Conservation (phyloP, 2,329 filamentous ascomycete genomes). For the Cordyceps militaris region DNA sequence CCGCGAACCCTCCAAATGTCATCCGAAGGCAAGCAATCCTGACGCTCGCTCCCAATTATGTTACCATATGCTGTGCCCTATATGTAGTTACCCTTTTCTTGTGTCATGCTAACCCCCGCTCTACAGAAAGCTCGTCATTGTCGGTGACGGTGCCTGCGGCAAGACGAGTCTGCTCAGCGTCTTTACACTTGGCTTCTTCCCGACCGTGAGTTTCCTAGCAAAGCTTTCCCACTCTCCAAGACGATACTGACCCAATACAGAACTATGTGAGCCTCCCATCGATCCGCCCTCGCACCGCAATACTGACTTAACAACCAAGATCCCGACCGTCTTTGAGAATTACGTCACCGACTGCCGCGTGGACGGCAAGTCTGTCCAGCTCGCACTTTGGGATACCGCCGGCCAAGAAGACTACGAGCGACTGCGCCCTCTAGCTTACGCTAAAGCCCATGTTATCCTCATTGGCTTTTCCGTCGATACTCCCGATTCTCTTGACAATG, state of each 20-base stretch:
- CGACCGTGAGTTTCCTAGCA: conserved; percentile 62
- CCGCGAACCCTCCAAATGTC: conserved; percentile 12
- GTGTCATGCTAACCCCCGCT: neutral
- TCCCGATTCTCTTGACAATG: conserved; percentile 93
- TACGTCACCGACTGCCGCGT: conserved; percentile 98
- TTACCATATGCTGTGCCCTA: neutral
- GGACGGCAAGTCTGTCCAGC: conserved; percentile 95
- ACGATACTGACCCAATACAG: conserved; percentile 29
- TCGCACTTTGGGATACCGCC: conserved; percentile 98
- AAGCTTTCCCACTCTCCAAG: conserved; percentile 16
- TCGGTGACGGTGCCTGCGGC: conserved; percentile 93
- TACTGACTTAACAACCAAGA: conserved; percentile 42
- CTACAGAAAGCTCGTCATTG: conserved; percentile 86
- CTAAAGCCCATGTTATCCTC: conserved; percentile 93
- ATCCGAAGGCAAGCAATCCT: conserved; percentile 11
- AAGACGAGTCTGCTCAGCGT: conserved; percentile 97
- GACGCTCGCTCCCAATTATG: no score
- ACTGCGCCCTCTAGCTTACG: conserved; percentile 87
- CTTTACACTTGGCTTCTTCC: conserved; percentile 96
- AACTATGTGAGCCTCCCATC: conserved; percentile 46
- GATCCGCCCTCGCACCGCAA: conserved; percentile 2
- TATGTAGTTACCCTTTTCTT: no score
- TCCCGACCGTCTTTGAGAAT: conserved; percentile 98
- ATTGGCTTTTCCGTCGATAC: conserved; percentile 95
- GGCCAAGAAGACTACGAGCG: conserved; percentile 98